Percentiles rank a stretch among this genome's conserved stretches.
phyloP scores from a whole-genome alignment of 2,329 filamentous ascomycete genomes.

The Pseudodiploospora longispora region DNA sequence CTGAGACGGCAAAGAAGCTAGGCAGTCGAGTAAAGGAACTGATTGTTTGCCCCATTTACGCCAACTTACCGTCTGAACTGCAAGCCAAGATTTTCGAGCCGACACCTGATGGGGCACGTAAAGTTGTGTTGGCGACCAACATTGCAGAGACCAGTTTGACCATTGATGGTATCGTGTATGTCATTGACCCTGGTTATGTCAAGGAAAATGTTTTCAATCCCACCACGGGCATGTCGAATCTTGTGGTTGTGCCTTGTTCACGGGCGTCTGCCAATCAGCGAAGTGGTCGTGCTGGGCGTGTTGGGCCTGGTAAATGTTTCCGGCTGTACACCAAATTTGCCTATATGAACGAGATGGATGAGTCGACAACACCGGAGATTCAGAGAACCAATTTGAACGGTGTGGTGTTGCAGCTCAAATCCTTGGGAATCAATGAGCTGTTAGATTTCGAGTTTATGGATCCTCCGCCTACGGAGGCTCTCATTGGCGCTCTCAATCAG shows the following conservation, averaged over 20 bases:
- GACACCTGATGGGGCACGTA: conserved; percentile 74
- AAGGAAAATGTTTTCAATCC: conserved; percentile 95
- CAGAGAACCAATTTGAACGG: conserved; percentile 81
- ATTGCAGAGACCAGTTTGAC: conserved; percentile 95
- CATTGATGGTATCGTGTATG: conserved; percentile 92
- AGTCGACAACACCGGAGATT: conserved; percentile 87
- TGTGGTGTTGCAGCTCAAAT: conserved; percentile 79
- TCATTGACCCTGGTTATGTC: conserved; percentile 90
- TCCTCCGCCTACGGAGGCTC: conserved; percentile 77
- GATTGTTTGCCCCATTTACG: conserved; percentile 88
- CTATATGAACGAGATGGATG: conserved; percentile 90
- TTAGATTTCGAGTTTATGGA: conserved; percentile 97
- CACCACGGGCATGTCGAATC: conserved; percentile 81
- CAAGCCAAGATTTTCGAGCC: conserved; percentile 94
- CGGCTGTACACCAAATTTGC: conserved; percentile 88
- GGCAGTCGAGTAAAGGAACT: conserved; percentile 79
- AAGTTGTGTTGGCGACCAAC: conserved; percentile 91
- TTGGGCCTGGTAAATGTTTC: conserved; percentile 88
- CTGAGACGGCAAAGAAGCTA: conserved; percentile 79
- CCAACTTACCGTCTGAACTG: conserved; percentile 81
- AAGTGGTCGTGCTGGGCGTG: conserved; percentile 85
- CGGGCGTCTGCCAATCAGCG: conserved; percentile 88
- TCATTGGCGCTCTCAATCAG: conserved; percentile 83
- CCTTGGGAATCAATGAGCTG: conserved; percentile 83
- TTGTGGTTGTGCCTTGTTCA: conserved; percentile 86